Conservation (phyloP, 805 yeast species). For the Cyberlindnera xishuangbannaensis region DNA sequence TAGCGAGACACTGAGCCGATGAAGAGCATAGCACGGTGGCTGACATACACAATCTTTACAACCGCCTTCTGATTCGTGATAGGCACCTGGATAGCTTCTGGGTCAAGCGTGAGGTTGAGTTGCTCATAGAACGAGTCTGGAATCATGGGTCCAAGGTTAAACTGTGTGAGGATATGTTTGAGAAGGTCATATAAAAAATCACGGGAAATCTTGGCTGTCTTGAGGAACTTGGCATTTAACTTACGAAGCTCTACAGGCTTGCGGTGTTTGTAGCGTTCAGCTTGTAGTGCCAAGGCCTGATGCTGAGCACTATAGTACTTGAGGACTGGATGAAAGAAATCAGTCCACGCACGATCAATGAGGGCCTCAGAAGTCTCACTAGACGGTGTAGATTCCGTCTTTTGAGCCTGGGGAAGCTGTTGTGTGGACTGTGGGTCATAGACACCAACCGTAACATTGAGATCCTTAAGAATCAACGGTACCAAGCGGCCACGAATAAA, state of each 20-base stretch:
- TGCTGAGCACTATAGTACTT: conserved; percentile 35
- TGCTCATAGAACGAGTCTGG: conserved; percentile 16
- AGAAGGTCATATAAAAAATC: conserved; percentile 43
- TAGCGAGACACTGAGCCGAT: conserved; percentile 58
- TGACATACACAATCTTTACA: conserved; percentile 33
- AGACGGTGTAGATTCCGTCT: not conserved
- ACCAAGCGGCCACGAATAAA: conserved; percentile 43
- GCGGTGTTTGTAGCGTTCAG: conserved; percentile 7
- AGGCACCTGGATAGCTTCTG: conserved; percentile 9
- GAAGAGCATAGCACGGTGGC: conserved; percentile 45
- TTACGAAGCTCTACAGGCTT: conserved; percentile 50
- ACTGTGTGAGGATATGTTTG: conserved; percentile 33
- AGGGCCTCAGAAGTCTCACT: conserved; percentile 24
- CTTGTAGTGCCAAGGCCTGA: conserved; percentile 3
- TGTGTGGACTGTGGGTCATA: not conserved
- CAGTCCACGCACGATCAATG: conserved; percentile 52
- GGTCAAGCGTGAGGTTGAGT: conserved; percentile 7
- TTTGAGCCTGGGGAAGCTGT: too few species aligned
- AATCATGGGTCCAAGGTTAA: conserved; percentile 27
- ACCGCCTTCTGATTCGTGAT: conserved; percentile 8
- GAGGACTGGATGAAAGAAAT: conserved; percentile 59
- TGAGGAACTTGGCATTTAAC: conserved; percentile 44
- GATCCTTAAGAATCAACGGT: conserved; percentile 35
- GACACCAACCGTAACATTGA: conserved; percentile 19
- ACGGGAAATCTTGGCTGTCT: conserved; percentile 40